Percentiles rank a stretch among this genome's conserved stretches.
Evolutionary conservation across 768 basidiomycete genomes (phyloP).

Genomic region (Tylopilus rubrobrunneus): DNA sequence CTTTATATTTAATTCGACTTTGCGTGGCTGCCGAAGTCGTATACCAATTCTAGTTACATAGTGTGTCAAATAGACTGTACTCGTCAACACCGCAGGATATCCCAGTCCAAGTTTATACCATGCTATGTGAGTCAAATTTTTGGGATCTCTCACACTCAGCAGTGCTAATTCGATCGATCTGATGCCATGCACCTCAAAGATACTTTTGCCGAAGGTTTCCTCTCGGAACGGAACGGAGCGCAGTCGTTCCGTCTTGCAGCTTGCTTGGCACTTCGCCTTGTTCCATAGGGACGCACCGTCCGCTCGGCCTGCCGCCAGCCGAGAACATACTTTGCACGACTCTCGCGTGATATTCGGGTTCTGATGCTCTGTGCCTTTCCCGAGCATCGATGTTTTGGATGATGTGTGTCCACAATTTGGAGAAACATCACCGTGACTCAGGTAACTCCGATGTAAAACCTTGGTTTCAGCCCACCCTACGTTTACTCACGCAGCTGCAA

Average conservation of each 20-base stretch:
- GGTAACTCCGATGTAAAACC: too few species aligned
- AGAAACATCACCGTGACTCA: too few species aligned
- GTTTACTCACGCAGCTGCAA: neutral
- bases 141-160: neutral
- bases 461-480: neutral
- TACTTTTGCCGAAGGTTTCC: neutral
- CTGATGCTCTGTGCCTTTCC: too few species aligned
- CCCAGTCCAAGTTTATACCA: neutral
- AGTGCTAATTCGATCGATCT: neutral
- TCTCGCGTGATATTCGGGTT: neutral
- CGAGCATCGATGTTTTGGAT: too few species aligned
- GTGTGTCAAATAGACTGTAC: neutral
- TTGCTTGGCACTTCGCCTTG: neutral
- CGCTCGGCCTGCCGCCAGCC: neutral
- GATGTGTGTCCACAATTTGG: too few species aligned
- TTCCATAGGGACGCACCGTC: neutral
- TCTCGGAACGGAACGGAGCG: neutral
- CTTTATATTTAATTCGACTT: neutral
- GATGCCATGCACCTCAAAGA: neutral
- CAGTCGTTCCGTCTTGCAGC: neutral
- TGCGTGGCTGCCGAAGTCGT: neutral
- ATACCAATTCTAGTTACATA: neutral
- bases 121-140: neutral
- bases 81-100: neutral
- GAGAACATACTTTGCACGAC: neutral